A percentile compares a stretch with the other conserved stretches of the same genome.
phyloP scores from a whole-genome alignment of 352 stramenopile species.

The Hyaloperonospora brassicae region DNA sequence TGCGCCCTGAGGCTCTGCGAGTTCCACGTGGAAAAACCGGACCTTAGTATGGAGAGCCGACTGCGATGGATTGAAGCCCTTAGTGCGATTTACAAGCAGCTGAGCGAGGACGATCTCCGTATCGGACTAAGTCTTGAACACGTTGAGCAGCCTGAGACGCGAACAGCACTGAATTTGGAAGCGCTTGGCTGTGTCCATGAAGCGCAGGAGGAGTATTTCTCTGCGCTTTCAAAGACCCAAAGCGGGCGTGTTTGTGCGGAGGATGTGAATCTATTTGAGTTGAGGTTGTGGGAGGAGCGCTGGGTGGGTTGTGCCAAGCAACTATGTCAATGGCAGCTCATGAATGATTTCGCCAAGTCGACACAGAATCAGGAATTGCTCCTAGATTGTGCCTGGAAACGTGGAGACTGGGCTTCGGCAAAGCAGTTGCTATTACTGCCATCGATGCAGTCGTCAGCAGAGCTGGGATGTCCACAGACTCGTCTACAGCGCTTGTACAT shows the following conservation, averaged over 20 bases:
- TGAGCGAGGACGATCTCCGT: constrained; percentile 80
- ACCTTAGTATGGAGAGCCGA: constrained; percentile 57
- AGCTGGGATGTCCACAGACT: constrained; percentile 67
- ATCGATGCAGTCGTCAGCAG: constrained; percentile 51
- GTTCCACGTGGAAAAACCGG: constrained; percentile 70
- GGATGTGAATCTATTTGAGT: constrained; percentile 80
- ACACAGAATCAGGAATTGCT: constrained; percentile 89
- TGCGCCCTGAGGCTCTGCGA: constrained; percentile 65
- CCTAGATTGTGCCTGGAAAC: constrained; percentile 90
- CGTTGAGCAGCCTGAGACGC: constrained; percentile 64
- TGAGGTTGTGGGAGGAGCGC: constrained; percentile 81
- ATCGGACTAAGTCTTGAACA: constrained; percentile 76
- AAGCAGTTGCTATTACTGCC: constrained; percentile 69
- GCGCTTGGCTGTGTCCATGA: constrained; percentile 78
- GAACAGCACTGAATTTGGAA: constrained; percentile 65
- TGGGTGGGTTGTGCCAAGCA: constrained; percentile 90
- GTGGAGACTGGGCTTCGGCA: constrained; percentile 80
- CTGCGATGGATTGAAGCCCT: constrained; percentile 83
- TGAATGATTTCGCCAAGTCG: constrained; percentile 88
- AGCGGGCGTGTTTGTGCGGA: constrained; percentile 64
- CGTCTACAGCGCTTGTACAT: constrained; percentile 83
- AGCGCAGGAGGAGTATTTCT: constrained; percentile 84
- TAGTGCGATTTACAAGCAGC: constrained; percentile 76
- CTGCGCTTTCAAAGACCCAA: constrained; percentile 70
- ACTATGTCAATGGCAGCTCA: constrained; percentile 88